Percentiles rank a stretch among this genome's conserved stretches.
Evolutionary conservation across 1,284 basidiomycete genomes (phyloP).

Genomic region (Rhodotorula glutinis): DNA sequence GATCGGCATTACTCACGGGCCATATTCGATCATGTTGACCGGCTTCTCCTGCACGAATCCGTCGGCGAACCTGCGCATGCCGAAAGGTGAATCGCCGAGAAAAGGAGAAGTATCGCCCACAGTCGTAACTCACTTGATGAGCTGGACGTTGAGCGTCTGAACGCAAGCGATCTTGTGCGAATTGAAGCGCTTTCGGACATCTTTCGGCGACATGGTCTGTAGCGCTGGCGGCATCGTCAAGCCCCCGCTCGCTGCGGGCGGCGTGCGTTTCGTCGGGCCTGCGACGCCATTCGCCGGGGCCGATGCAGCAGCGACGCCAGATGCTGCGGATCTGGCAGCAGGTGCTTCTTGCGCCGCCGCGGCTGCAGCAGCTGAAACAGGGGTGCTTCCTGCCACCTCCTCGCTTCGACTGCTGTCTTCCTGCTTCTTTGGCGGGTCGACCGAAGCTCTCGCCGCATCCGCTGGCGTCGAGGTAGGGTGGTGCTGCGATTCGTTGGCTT

Average conservation of each 20-base stretch:
- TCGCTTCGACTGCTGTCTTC: too few relatives aligned
- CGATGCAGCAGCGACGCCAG: neutral
- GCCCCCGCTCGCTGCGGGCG: neutral
- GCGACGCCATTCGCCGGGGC: neutral
- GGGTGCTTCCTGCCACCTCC: neutral
- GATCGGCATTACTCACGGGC: slow-evolving; percentile 4
- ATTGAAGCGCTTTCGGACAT: slow-evolving; percentile 33
- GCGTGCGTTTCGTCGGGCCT: slow-evolving; percentile 6
- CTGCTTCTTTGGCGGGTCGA: neutral
- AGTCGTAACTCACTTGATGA: slow-evolving; percentile 23
- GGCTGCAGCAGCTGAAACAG: neutral
- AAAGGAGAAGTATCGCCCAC: neutral
- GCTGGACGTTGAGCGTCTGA: slow-evolving; percentile 27
- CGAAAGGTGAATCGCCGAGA: neutral
- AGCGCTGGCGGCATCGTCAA: slow-evolving; percentile 15
- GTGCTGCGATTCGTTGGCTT: too few relatives aligned
- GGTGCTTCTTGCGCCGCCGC: neutral
- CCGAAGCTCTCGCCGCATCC: neutral
- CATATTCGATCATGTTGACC: slow-evolving; percentile 20
- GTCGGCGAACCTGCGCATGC: slow-evolving; percentile 17
- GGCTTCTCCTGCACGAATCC: slow-evolving; percentile 25
- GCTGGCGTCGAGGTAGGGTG: too few relatives aligned
- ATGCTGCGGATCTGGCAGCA: neutral
- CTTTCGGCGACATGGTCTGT: slow-evolving; percentile 27
- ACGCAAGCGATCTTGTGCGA: slow-evolving; percentile 32